phyloP scores from a whole-genome alignment of 2,329 filamentous ascomycete genomes.

The Aaosphaeria pasadenensis region DNA sequence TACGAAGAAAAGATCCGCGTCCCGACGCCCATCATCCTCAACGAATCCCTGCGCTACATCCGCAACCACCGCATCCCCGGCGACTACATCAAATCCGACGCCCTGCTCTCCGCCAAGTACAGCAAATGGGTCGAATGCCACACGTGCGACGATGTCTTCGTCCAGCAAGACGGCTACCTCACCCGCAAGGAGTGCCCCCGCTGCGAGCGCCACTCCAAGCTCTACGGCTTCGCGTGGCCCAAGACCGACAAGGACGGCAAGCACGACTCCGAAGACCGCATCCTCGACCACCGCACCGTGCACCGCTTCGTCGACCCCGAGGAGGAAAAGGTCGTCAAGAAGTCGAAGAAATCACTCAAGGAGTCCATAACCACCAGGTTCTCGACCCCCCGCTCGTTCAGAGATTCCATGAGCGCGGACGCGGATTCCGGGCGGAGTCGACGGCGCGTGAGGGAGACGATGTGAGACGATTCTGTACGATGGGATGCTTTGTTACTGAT shows the following conservation, averaged over 20 bases:
- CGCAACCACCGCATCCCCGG: constrained; percentile 38
- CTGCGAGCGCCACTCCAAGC: constrained; percentile 91
- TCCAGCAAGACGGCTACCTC: constrained; percentile 84
- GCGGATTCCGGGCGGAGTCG: constrained; percentile 20
- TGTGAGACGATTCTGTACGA: constrained; percentile 13
- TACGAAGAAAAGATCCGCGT: constrained; percentile 21
- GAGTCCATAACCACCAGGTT: constrained; percentile 20
- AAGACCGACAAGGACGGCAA: constrained; percentile 83
- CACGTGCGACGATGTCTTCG: constrained; percentile 77
- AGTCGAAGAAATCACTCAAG: constrained; percentile 21
- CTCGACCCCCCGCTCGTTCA: constrained; percentile 22
- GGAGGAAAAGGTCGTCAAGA: constrained; percentile 48
- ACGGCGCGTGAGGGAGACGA: constrained; percentile 25
- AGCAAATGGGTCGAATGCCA: constrained; percentile 85
- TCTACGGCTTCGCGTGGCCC: constrained; percentile 94
- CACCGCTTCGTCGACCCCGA: constrained; percentile 79
- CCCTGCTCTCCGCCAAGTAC: constrained; percentile 73
- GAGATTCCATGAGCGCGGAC: constrained; percentile 19
- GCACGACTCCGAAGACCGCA: constrained; percentile 63
- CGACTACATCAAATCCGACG: constrained; percentile 73
- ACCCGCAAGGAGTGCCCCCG: constrained; percentile 84
- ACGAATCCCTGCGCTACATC: constrained; percentile 16
- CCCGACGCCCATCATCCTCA: constrained; percentile 25
- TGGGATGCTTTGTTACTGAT: too few relatives aligned
- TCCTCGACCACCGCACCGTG: constrained; percentile 82